Evolutionary conservation across 2,329 filamentous ascomycete genomes (phyloP).

Genomic region (Setomelanomma holmii): DNA sequence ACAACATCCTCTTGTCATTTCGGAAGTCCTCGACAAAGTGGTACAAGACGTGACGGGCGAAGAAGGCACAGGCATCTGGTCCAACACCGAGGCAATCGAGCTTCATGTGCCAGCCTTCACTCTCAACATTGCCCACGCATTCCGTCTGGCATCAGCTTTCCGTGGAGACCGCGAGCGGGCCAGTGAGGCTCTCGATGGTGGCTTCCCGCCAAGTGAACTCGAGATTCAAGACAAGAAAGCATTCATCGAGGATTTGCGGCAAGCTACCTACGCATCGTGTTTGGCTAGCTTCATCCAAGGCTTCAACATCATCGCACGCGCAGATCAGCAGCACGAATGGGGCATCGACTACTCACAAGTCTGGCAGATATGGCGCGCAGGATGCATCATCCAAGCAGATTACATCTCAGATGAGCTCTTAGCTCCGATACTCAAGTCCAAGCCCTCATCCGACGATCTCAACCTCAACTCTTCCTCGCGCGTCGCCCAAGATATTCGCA

Average conservation of each 20-base stretch:
- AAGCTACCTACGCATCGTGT: conserved; percentile 68
- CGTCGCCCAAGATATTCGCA: conserved; percentile 62
- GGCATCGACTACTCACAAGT: conserved; percentile 60
- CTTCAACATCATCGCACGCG: conserved; percentile 67
- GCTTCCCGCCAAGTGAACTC: conserved; percentile 50
- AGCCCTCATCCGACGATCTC: conserved; percentile 53
- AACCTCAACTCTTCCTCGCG: conserved; percentile 51
- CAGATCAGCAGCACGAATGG: conserved; percentile 67
- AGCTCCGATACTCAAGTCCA: conserved; percentile 51
- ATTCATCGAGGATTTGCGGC: conserved; percentile 66
- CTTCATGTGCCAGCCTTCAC: conserved; percentile 71
- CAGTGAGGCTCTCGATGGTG: conserved; percentile 55
- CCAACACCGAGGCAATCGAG: conserved; percentile 66
- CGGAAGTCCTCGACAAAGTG: conserved; percentile 71
- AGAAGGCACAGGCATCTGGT: conserved; percentile 73
- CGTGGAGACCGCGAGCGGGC: conserved; percentile 62
- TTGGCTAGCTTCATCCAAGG: conserved; percentile 71
- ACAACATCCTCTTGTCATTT: conserved; percentile 59
- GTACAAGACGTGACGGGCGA: conserved; percentile 72
- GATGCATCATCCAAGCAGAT: conserved; percentile 75
- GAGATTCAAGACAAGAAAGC: conserved; percentile 41
- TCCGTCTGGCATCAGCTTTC: conserved; percentile 70
- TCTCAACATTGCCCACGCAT: conserved; percentile 67
- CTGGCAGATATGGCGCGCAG: conserved; percentile 70
- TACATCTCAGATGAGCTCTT: conserved; percentile 67